A percentile compares a stretch with the other conserved stretches of the same genome.
Conservation (phyloP, 78 protist species). For the Bigelowiella natans region DNA sequence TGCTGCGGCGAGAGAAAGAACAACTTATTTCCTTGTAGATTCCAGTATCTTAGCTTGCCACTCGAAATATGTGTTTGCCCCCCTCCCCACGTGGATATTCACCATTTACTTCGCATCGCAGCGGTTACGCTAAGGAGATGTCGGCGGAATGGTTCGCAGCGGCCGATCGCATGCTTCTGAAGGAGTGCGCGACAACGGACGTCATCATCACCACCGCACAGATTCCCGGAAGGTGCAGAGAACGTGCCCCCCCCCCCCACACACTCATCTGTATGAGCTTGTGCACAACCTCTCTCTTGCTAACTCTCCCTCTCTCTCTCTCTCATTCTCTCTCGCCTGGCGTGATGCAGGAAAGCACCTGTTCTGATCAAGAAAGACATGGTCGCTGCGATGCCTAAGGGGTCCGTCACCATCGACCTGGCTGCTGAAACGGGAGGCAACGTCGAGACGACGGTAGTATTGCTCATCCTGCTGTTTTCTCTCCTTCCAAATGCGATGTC, state of each 20-base stretch:
- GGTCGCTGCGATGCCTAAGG: conserved; percentile 33
- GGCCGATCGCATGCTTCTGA: conserved; percentile 66
- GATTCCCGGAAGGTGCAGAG: conserved; percentile 84
- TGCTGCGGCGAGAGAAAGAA: background rate
- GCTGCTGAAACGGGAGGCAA: conserved; percentile 89
- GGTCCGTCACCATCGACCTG: conserved; percentile 94
- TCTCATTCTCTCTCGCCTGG: too few species aligned
- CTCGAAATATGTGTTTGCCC: too few species aligned
- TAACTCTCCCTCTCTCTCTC: too few species aligned
- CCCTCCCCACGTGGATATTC: background rate
- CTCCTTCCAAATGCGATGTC: background rate
- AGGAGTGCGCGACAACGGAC: conserved; percentile 69
- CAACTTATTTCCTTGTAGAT: background rate
- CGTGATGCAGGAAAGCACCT: conserved; percentile 62
- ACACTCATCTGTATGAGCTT: too few species aligned
- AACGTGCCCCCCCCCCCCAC: too few species aligned
- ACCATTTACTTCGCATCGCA: too few species aligned
- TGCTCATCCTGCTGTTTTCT: too few species aligned
- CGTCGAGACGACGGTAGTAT: conserved; percentile 6
- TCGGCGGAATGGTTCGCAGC: conserved; percentile 77
- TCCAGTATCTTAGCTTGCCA: too few species aligned
- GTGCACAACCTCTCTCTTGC: too few species aligned
- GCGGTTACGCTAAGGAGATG: conserved; percentile 94
- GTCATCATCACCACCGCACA: conserved; percentile 95
- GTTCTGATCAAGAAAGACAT: conserved; percentile 60